Percentiles rank a stretch among this genome's conserved stretches.
Evolutionary conservation across 2,329 filamentous ascomycete species (phyloP).

Genomic region (Aspergillus texensis): DNA sequence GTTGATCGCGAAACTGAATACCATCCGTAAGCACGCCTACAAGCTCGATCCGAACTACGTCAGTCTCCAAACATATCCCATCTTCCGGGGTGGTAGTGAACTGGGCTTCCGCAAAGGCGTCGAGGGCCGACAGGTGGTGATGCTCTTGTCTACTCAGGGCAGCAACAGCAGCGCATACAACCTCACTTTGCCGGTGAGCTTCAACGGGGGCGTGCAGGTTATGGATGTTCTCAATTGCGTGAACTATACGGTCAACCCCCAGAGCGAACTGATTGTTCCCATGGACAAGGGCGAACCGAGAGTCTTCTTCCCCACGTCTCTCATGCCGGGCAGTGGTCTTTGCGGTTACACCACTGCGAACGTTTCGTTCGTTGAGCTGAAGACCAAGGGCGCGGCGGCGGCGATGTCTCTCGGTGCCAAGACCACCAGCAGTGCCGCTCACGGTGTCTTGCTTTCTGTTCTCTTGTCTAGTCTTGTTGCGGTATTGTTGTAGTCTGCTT

Average conservation of each 20-base stretch:
- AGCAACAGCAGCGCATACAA: slow-evolving; percentile 27
- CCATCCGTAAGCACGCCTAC: slow-evolving; percentile 45
- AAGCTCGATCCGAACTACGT: slow-evolving; percentile 38
- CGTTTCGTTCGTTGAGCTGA: slow-evolving; percentile 7
- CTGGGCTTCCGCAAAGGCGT: slow-evolving; percentile 49
- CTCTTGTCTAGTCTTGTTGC: neutral
- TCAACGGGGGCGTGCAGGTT: slow-evolving; percentile 21
- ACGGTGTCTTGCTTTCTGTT: neutral
- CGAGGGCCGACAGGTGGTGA: slow-evolving; percentile 42
- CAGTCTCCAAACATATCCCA: slow-evolving; percentile 37
- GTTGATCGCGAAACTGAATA: slow-evolving; percentile 35
- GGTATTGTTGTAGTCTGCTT: neutral
- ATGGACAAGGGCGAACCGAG: slow-evolving; percentile 32
- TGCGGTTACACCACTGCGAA: slow-evolving; percentile 20
- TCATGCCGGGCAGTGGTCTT: slow-evolving; percentile 29
- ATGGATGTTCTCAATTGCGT: slow-evolving; percentile 30
- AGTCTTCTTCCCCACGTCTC: slow-evolving; percentile 28
- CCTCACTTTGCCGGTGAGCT: slow-evolving; percentile 30
- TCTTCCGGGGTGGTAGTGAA: slow-evolving; percentile 43
- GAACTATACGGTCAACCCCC: slow-evolving; percentile 25
- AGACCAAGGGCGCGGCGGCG: neutral
- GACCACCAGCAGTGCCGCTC: neutral
- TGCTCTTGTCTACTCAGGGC: slow-evolving; percentile 47
- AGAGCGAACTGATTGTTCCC: slow-evolving; percentile 20
- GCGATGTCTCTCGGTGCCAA: neutral